Base-by-base conservation (phyloP, 2,329 filamentous ascomycete species). In the Fusarium cyanostomum region DNA sequence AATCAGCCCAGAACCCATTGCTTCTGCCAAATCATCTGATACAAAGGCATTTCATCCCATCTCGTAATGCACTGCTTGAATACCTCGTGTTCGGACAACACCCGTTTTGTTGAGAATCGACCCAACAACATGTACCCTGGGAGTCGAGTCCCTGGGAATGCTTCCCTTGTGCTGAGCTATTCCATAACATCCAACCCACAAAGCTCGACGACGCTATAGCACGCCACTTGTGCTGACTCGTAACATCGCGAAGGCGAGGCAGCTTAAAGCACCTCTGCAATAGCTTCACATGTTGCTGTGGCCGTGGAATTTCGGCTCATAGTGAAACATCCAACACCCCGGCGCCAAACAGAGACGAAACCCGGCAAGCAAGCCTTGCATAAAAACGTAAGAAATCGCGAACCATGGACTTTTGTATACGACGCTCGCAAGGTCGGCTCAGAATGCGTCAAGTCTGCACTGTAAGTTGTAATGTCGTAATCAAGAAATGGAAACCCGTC, bases 291-390 rank as follows among this genome's bases (percentile, higher is more conserved):
- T 56, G 26, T 24, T 45, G 28, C 52, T 49, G 28, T 46, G 10
- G 11, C 42, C 39, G 45, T 35, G 16, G 15, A 38, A 48, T 46
- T 15, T 28, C 27, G 34, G 41, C 44, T 53, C 15, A 18, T 46
- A 24, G 27, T 30, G 39, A 52, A 48, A 44, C 66, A 53, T 51
- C 51, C 27, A 68, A 68, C 66, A 43, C 57, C 62, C 46, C 16
- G 15, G 34, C 59, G 66, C 66, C 62, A 67, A 62, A 49, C 49
- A 55, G 41, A 59, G 45, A 65, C n/a, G 49, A 24, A 31, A 15
- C 16, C 21, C 16, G 33, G 24, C 35, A 15, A 49, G 38, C 13
- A 12, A 55, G 44, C 21, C 39, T 52, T 55, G 53, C 44, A 49
- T 27, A 28, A 42, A 33, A 55, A 55, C 34, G 15, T 42, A 53